Evolutionary conservation across 768 basidiomycete species (phyloP).

Genomic region (Sporobolomyces pararoseus): DNA sequence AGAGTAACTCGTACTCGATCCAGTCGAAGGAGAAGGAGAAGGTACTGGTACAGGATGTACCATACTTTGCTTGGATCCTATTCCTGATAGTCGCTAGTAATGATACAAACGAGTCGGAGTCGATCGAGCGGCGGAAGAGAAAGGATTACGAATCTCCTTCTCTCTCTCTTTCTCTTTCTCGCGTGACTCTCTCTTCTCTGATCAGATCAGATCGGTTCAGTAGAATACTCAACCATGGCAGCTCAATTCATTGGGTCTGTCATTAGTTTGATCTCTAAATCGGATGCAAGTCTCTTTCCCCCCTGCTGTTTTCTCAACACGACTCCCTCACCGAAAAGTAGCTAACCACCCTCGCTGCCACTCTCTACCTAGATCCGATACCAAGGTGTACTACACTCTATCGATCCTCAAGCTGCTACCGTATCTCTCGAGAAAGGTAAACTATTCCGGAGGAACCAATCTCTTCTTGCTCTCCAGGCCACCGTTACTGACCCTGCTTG

Average conservation of each 20-base stretch:
- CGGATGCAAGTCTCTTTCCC: slow-evolving; percentile 16
- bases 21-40: slow-evolving; percentile 5
- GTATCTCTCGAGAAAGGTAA: slow-evolving; percentile 44
- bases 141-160: not conserved
- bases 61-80: not conserved
- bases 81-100: no score
- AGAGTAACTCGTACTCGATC: slow-evolving; percentile 10
- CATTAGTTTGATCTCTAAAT: slow-evolving; percentile 35
- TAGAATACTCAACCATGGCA: slow-evolving; percentile 23
- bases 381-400: slow-evolving; percentile 40
- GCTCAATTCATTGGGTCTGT: slow-evolving; percentile 33
- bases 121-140: not conserved
- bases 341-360: not conserved
- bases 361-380: slow-evolving; percentile 37
- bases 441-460: not conserved
- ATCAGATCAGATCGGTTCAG: no score
- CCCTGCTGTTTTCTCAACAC: not conserved
- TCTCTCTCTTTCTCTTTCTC: not conserved
- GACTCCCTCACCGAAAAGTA: not conserved
- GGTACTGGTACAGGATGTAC: slow-evolving; percentile 15
- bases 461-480: no score
- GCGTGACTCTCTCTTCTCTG: no score
- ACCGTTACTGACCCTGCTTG: no score
- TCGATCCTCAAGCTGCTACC: slow-evolving; percentile 44
- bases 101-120: not conserved